A percentile compares a stretch with the other conserved stretches of the same genome.
These are phyloP conservation scores for Kwoniella shivajii DNA, from an alignment of 1,284 basidiomycete species.

Conservation along the genomic window DNA sequence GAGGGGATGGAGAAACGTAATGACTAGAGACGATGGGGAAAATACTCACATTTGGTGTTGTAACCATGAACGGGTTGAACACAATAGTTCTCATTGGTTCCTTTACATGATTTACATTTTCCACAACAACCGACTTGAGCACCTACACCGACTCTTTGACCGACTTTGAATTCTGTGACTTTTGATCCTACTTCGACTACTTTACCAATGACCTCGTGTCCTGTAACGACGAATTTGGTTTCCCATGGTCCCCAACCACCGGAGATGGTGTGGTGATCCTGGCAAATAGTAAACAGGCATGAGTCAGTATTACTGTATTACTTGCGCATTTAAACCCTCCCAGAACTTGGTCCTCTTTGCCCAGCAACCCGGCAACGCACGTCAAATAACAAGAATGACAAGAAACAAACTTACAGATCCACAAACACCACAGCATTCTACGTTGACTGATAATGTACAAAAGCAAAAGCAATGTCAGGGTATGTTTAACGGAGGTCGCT, in stretches of 20 bases:
- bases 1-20: background rate
- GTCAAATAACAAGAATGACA: background rate
- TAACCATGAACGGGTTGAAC: constrained; percentile 51
- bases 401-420: constrained; percentile 18
- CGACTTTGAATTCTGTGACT: constrained; percentile 63
- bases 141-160: constrained; percentile 67
- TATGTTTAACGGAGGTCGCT: no score
- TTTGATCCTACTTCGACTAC: constrained; percentile 61
- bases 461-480: no score
- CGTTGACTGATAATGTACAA: no score
- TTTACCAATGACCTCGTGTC: constrained; percentile 67
- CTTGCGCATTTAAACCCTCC: no score
- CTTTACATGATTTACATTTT: constrained; percentile 62
- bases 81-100: constrained; percentile 54
- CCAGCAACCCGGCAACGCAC: background rate
- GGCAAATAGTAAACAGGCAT: background rate
- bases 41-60: constrained; percentile 47
- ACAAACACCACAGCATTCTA: constrained; percentile 36
- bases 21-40: background rate
- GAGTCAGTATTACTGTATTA: background rate
- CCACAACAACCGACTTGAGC: constrained; percentile 58
- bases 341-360: no score
- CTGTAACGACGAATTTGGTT: constrained; percentile 47
- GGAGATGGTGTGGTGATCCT: constrained; percentile 57
- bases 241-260: constrained; percentile 59